phyloP scores from a whole-genome alignment of 805 yeast genomes.

The Saccharomycopsis selenospora region DNA sequence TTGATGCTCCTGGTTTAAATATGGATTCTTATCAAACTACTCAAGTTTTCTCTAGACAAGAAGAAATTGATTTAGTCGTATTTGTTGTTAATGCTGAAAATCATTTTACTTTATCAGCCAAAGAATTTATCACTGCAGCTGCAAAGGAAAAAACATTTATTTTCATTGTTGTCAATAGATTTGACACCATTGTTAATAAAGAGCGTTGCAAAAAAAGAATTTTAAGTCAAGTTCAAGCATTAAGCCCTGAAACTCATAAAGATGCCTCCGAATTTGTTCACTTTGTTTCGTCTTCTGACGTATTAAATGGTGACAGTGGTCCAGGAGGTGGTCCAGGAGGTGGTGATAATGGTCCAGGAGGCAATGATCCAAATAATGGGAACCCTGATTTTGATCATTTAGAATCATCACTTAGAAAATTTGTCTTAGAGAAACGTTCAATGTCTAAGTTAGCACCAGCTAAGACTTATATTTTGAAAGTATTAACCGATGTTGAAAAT shows the following conservation, averaged over 20 bases:
- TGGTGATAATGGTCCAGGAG: slow-evolving; percentile 25
- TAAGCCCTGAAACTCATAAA: slow-evolving; percentile 89
- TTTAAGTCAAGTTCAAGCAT: slow-evolving; percentile 71
- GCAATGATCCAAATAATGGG: slow-evolving; percentile 29
- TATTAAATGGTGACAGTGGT: slow-evolving; percentile 33
- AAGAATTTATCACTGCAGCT: slow-evolving; percentile 85
- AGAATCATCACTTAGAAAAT: slow-evolving; percentile 78
- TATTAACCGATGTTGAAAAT: slow-evolving; percentile 55
- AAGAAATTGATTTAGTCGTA: slow-evolving; percentile 91
- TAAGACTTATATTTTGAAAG: slow-evolving; percentile 69
- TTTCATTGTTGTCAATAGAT: slow-evolving; percentile 89
- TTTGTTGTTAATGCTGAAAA: slow-evolving; percentile 96
- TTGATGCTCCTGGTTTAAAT: slow-evolving; percentile 96
- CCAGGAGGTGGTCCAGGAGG: slow-evolving; percentile 34
- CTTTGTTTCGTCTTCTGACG: slow-evolving; percentile 66
- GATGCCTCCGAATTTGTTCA: slow-evolving; percentile 89
- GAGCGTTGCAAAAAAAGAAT: slow-evolving; percentile 70
- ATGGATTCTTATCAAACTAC: slow-evolving; percentile 91
- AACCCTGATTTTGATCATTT: slow-evolving; percentile 73
- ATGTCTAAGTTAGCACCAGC: slow-evolving; percentile 89
- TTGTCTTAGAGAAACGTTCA: slow-evolving; percentile 83
- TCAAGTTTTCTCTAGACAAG: slow-evolving; percentile 91
- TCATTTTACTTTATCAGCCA: slow-evolving; percentile 88
- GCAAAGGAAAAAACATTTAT: slow-evolving; percentile 87
- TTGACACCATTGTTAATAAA: slow-evolving; percentile 79